Conservation (phyloP, 2,329 filamentous ascomycete species). For the Ceratocystiopsis sp. region DNA sequence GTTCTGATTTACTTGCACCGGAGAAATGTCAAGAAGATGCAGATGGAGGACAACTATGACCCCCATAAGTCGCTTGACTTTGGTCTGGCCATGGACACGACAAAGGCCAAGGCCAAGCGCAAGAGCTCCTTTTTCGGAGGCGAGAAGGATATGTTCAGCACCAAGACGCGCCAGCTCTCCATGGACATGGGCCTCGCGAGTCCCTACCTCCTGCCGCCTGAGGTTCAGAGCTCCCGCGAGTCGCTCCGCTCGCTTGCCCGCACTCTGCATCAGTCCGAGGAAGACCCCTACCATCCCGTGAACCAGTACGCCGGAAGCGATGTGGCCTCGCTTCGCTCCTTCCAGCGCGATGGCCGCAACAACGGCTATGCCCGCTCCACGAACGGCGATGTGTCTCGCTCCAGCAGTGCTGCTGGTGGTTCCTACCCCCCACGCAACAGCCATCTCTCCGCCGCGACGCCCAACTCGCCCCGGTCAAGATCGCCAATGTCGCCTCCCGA, state of each 20-base stretch:
- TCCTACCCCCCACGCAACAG: slow-evolving; percentile 2
- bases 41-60: slow-evolving; percentile 65
- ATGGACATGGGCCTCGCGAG: slow-evolving; percentile 62
- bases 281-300: slow-evolving; percentile 69
- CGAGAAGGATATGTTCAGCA: slow-evolving; percentile 32
- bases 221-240: slow-evolving; percentile 60
- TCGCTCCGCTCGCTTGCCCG: slow-evolving; percentile 76
- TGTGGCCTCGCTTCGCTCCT: slow-evolving; percentile 36
- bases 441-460: slow-evolving; percentile 17
- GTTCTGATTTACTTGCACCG: slow-evolving; percentile 66
- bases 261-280: slow-evolving; percentile 46
- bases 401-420: too few species aligned
- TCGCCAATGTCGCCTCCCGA: slow-evolving; percentile 18
- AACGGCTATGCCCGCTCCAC: slow-evolving; percentile 25
- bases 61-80: slow-evolving; percentile 88
- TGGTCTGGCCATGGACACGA: slow-evolving; percentile 45
- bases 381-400: slow-evolving; percentile 7
- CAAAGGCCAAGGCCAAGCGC: slow-evolving; percentile 22
- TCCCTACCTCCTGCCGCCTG: slow-evolving; percentile 86
- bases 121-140: slow-evolving; percentile 31
- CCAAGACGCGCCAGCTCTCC: slow-evolving; percentile 39
- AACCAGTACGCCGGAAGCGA: slow-evolving; percentile 40
- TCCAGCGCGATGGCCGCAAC: slow-evolving; percentile 19
- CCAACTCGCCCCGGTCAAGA: slow-evolving; percentile 28
- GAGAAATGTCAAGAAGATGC: slow-evolving; percentile 53